Conservation (phyloP, 345 rosid genomes). For the Reutealis trisperma region DNA sequence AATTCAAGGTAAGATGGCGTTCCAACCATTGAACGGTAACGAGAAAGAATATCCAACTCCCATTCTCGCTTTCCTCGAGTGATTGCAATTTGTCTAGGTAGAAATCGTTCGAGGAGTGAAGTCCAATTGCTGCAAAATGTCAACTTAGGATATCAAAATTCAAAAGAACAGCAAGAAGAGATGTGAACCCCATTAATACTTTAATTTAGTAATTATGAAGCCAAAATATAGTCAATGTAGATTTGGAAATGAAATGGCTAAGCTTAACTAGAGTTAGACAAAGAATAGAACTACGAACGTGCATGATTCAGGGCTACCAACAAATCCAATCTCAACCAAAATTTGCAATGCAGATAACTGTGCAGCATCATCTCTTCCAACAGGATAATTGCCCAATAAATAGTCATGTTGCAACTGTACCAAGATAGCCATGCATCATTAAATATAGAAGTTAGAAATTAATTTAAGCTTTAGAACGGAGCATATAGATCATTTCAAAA, state of each 20-base stretch:
- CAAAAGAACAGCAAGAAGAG: background rate
- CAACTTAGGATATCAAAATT: slow-evolving; percentile 5
- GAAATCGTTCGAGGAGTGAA: slow-evolving; percentile 82
- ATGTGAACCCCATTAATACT: background rate
- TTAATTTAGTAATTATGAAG: background rate
- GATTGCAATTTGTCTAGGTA: slow-evolving; percentile 94
- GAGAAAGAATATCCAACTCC: slow-evolving; percentile 93
- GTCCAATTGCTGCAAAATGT: slow-evolving; percentile 75
- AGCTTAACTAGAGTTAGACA: background rate
- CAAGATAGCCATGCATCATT: slow-evolving; percentile 28
- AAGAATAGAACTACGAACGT: slow-evolving; percentile 51
- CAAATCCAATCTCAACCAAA: slow-evolving; percentile 87
- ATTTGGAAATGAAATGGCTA: slow-evolving; percentile 1
- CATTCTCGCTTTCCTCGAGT: slow-evolving; percentile 94
- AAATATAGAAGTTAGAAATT: slow-evolving; percentile 5
- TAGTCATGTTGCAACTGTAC: slow-evolving; percentile 97
- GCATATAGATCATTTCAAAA: background rate
- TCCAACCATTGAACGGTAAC: slow-evolving; percentile 79
- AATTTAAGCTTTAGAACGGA: background rate
- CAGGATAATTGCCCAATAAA: slow-evolving; percentile 92
- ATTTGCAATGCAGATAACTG: slow-evolving; percentile 95
- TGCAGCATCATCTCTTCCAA: slow-evolving; percentile 98
- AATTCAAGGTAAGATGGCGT: background rate
- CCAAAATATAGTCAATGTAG: background rate
- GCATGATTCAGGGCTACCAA: slow-evolving; percentile 83